Conservation (phyloP, 1,284 basidiomycete species). For the Cryptococcus sp. region DNA sequence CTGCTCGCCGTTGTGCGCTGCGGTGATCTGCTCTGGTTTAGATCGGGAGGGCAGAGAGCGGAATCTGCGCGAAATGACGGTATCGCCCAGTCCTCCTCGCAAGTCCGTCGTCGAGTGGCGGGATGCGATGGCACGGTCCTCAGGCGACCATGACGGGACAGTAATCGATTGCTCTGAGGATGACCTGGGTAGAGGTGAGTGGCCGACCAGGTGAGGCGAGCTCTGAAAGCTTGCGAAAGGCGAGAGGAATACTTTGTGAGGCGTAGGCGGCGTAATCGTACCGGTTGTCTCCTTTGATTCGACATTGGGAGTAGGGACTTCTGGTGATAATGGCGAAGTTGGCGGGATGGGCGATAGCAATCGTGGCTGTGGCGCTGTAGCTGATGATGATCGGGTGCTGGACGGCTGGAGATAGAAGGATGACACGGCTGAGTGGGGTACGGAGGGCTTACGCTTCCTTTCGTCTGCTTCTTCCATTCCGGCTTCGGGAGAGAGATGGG, state of each 20-base stretch:
- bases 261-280: neutral
- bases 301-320: too few species aligned
- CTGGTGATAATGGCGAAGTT: neutral
- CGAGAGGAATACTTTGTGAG: slow-evolving; percentile 4
- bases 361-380: too few species aligned
- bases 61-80: too few species aligned
- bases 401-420: neutral
- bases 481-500: neutral
- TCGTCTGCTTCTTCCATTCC: neutral
- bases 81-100: too few species aligned
- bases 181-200: neutral
- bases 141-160: neutral
- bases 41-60: too few species aligned
- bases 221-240: slow-evolving; percentile 15
- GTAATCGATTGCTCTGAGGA: too few species aligned
- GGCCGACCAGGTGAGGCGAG: slow-evolving; percentile 8
- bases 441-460: neutral
- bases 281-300: too few species aligned
- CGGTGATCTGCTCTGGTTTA: too few species aligned
- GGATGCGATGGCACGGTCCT: neutral
- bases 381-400: too few species aligned
- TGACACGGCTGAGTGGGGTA: neutral
- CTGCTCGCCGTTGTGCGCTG: too few species aligned
- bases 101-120: too few species aligned
- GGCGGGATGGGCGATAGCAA: neutral